A percentile compares a stretch with the other conserved stretches of the same genome.
Evolutionary conservation across 2,329 filamentous ascomycete species (phyloP).

Genomic region (Tolypocladium paradoxum): DNA sequence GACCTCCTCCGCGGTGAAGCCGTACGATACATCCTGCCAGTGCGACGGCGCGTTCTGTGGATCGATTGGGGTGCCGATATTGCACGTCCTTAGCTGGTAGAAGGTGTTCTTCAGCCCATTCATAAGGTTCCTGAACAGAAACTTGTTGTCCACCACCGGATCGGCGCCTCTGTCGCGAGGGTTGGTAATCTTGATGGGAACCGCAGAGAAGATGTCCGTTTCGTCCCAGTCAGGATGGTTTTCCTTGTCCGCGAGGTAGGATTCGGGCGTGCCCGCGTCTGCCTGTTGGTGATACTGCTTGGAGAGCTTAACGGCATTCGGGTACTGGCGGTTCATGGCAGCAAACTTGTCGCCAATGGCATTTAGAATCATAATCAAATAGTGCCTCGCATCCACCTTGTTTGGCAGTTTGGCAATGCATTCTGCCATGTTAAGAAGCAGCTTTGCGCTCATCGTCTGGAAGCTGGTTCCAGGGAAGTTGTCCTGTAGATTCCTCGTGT

Average conservation of each 20-base stretch:
- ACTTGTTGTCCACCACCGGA: slow-evolving; percentile 93
- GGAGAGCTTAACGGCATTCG: slow-evolving; percentile 88
- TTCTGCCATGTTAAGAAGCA: slow-evolving; percentile 95
- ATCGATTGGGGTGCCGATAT: slow-evolving; percentile 64
- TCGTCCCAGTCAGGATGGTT: slow-evolving; percentile 89
- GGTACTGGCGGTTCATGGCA: slow-evolving; percentile 92
- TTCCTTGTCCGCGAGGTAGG: slow-evolving; percentile 75
- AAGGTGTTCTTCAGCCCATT: slow-evolving; percentile 95
- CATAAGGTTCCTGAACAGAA: slow-evolving; percentile 92
- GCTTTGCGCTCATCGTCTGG: slow-evolving; percentile 97
- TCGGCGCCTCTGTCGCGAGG: slow-evolving; percentile 81
- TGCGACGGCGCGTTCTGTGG: slow-evolving; percentile 69
- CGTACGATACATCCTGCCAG: slow-evolving; percentile 92
- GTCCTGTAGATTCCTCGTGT: slow-evolving; percentile 91
- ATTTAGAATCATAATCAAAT: slow-evolving; percentile 93
- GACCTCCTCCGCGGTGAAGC: slow-evolving; percentile 95
- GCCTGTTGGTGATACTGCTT: slow-evolving; percentile 64
- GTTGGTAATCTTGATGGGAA: slow-evolving; percentile 91
- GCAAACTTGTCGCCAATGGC: slow-evolving; percentile 98
- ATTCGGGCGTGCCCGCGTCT: slow-evolving; percentile 52
- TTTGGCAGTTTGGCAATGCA: slow-evolving; percentile 90
- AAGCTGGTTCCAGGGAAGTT: slow-evolving; percentile 96
- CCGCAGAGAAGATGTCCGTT: slow-evolving; percentile 92
- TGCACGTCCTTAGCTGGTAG: slow-evolving; percentile 86
- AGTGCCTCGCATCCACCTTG: slow-evolving; percentile 89